Evolutionary conservation across 2,329 filamentous ascomycete species (phyloP), one percentile per base, ranked within the genome.

Genomic region (Colletotrichum camelliae): DNA sequence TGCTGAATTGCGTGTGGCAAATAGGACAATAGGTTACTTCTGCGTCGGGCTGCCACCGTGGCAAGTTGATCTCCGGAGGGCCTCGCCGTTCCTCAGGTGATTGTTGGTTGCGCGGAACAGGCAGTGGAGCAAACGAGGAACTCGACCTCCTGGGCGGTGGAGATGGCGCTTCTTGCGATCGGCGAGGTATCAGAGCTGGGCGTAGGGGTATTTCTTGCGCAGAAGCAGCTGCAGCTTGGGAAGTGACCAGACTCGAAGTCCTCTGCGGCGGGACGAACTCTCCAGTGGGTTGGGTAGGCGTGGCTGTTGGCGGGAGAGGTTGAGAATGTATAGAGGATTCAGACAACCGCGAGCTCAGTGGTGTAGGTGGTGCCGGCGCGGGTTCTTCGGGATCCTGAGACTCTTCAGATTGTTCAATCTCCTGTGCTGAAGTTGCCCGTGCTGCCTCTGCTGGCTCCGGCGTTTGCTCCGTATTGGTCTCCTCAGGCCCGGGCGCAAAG

Each of bases 21-120:
- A 98, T 98, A 3, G 96, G 95, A 83, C 96, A 98, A 77, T 92
- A 90, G 2, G 92, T 92, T 13, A 95, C 95, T 79, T 97, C 95
- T 5, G 90, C 88, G 84, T 98, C 96, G 5, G 96, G 94, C 85
- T 98, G 96, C 96, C 96, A 98, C 73, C 89, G 89, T 2, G 96
- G 96, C 55, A 96, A 85, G 21, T 90, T 85, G 77, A 94, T 86
- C 24, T 89, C 87, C 79, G 82, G 70, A 24, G 74, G 74, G 9
- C 71, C 61, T 29, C 71, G 74, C 33, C 74, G 35, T 27, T 71
- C 74, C 12, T 70, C 72, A 13, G 61, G 27, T 16, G 31, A 33
- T 31, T 61, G 71, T 33, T 77, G 76, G 35, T 68, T 52, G 15
- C 70, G 74, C 13, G 64, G 37, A 21, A 57, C 18, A 55, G 72